Conservation (phyloP, 148 eudicot species). For the Rhododendron williamsianum region DNA sequence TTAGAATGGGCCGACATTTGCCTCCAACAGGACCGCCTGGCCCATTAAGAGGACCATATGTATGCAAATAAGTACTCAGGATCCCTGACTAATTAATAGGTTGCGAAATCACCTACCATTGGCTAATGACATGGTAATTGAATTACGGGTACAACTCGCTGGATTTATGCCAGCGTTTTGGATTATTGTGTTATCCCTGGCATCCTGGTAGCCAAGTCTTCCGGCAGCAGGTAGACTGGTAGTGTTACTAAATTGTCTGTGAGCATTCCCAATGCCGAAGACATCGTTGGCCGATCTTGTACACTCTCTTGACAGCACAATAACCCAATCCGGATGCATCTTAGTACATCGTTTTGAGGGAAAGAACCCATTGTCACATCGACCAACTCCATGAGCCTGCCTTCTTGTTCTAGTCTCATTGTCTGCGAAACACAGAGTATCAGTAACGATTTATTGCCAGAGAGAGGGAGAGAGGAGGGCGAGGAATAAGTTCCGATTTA, state of each 20-base stretch:
- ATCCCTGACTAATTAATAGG: too few species aligned
- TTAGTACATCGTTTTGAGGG: neutral
- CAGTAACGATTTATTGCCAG: neutral
- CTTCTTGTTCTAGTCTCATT: neutral
- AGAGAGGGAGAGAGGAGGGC: neutral
- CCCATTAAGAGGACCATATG: too few species aligned
- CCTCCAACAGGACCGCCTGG: too few species aligned
- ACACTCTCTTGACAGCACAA: neutral
- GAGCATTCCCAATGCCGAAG: neutral
- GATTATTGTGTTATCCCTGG: neutral
- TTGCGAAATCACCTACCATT: neutral
- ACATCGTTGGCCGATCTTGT: constrained; percentile 5
- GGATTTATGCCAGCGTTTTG: neutral
- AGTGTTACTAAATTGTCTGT: neutral
- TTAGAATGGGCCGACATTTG: too few species aligned
- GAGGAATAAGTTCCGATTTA: neutral
- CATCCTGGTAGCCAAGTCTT: neutral
- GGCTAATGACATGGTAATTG: neutral
- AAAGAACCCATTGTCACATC: neutral
- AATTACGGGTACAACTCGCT: neutral
- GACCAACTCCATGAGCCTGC: neutral
- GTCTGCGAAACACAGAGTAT: neutral
- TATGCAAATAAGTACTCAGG: too few species aligned
- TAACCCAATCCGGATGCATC: neutral
- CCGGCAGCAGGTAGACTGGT: too few species aligned